Conservation (phyloP, 1,139 yeast species). For the Torulaspora globosa region DNA sequence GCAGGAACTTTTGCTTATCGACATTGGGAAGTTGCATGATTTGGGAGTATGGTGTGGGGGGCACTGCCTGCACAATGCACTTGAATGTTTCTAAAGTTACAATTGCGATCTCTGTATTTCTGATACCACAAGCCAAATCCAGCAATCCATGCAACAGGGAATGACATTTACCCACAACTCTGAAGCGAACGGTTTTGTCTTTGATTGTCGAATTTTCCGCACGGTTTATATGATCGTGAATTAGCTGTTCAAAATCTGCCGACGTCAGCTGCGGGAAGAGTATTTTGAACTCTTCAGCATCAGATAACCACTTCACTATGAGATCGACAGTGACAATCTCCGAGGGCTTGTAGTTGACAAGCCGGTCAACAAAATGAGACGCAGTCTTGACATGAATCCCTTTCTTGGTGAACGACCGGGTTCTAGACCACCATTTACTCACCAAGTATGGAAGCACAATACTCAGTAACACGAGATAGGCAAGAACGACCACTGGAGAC, state of each 20-base stretch:
- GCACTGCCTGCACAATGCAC: slow-evolving; percentile 74
- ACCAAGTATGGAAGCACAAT: slow-evolving; percentile 74
- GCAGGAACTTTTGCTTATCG: slow-evolving; percentile 38
- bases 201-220: slow-evolving; percentile 37
- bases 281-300: slow-evolving; percentile 58
- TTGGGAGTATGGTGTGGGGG: slow-evolving; percentile 54
- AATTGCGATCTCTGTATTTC: slow-evolving; percentile 61
- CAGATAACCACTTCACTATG: slow-evolving; percentile 58
- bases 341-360: slow-evolving; percentile 74
- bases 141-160: slow-evolving; percentile 65
- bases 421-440: slow-evolving; percentile 84
- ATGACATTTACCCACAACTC: slow-evolving; percentile 61
- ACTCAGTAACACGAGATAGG: slow-evolving; percentile 72
- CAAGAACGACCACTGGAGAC: slow-evolving; percentile 56
- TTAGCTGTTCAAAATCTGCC: slow-evolving; percentile 48
- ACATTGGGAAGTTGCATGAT: slow-evolving; percentile 79
- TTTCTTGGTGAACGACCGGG: slow-evolving; percentile 73
- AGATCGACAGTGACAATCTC: slow-evolving; percentile 56
- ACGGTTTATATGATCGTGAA: slow-evolving; percentile 58
- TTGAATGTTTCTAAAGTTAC: slow-evolving; percentile 66
- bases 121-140: slow-evolving; percentile 77
- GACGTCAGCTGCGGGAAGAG: slow-evolving; percentile 44
- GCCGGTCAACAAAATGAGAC: slow-evolving; percentile 56
- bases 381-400: slow-evolving; percentile 86
- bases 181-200: slow-evolving; percentile 46